These are phyloP conservation scores for Trichoderma sp. DNA, from an alignment of 2,329 filamentous ascomycete species.

Conservation along the genomic window DNA sequence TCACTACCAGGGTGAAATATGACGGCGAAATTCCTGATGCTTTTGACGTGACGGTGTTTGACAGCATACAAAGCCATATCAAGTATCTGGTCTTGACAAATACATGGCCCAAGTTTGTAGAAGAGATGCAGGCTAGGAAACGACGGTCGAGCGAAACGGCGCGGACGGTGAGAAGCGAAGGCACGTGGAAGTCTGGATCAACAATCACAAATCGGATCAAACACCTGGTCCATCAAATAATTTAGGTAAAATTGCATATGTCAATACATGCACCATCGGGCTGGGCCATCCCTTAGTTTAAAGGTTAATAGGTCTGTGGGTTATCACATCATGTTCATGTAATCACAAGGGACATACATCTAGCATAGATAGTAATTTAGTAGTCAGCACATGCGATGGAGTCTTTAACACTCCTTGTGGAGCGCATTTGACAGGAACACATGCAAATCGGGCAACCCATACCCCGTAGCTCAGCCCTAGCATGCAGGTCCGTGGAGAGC, in stretches of 20 bases:
- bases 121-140: slow-evolving; percentile 20
- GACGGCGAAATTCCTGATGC: slow-evolving; percentile 42
- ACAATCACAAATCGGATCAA: background rate
- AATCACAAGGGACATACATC: background rate
- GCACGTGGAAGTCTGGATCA: background rate
- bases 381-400: background rate
- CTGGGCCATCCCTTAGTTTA: background rate
- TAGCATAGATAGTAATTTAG: background rate
- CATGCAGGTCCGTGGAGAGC: background rate
- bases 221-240: background rate
- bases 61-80: slow-evolving; percentile 54
- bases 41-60: slow-evolving; percentile 54
- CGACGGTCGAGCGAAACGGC: slow-evolving; percentile 21
- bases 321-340: background rate
- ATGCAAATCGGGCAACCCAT: background rate
- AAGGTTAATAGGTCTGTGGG: background rate
- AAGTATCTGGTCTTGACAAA: slow-evolving; percentile 66
- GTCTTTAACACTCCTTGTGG: background rate
- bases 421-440: background rate
- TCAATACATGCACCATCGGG: no score
- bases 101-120: slow-evolving; percentile 60
- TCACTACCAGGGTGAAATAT: slow-evolving; percentile 24
- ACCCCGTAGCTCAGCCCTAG: background rate
- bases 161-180: background rate
- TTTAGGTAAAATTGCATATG: background rate